A percentile compares a stretch with the other conserved stretches of the same genome.
phyloP scores from a whole-genome alignment of 495 filamentous ascomycete species.

The Hamigera avellanea region DNA sequence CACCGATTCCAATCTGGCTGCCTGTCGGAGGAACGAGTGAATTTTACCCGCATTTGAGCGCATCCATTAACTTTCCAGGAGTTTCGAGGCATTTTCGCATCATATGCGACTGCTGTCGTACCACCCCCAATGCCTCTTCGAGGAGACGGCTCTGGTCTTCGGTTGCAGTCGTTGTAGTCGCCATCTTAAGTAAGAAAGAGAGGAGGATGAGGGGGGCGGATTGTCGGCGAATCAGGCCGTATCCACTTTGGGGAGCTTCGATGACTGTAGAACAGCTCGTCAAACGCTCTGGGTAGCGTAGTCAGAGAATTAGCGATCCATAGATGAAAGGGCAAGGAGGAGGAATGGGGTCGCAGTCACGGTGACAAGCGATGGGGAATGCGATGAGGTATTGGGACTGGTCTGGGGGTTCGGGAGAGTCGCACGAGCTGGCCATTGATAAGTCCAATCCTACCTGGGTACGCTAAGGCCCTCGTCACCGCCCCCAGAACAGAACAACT shows the following conservation, averaged over 20 bases:
- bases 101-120: constrained; percentile 87
- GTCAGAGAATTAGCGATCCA: neutral
- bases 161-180: constrained; percentile 52
- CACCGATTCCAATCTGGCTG: constrained; percentile 18
- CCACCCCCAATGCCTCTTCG: constrained; percentile 90
- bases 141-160: constrained; percentile 92
- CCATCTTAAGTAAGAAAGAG: constrained; percentile 24
- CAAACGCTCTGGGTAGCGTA: neutral
- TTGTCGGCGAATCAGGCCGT: constrained; percentile 13
- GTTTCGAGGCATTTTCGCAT: constrained; percentile 98
- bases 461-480: neutral
- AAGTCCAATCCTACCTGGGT: neutral
- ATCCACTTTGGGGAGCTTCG: constrained; percentile 14
- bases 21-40: constrained; percentile 15
- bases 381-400: neutral
- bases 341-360: neutral
- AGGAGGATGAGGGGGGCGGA: constrained; percentile 8
- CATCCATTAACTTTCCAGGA: constrained; percentile 98
- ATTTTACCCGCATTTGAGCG: constrained; percentile 93
- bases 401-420: neutral
- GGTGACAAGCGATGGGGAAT: neutral
- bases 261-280: neutral
- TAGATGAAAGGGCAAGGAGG: neutral
- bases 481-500: no score
- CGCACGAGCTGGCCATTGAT: no score